Base-by-base conservation (phyloP, 495 filamentous ascomycete species). In the Cryomyces minteri region DNA sequence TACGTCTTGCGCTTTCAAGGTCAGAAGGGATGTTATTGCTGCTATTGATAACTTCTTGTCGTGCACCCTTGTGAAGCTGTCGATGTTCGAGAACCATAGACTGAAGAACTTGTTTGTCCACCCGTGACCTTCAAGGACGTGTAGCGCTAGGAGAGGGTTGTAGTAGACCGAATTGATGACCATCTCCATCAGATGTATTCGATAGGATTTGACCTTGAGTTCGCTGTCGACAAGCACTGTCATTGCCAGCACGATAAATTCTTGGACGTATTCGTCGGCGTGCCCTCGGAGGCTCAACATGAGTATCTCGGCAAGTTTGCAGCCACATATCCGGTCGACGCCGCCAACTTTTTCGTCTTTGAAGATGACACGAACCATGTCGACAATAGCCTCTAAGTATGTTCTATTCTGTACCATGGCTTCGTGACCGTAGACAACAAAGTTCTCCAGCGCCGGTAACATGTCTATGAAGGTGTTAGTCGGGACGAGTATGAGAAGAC, bases 101-200 rank as follows among this genome's bases (percentile, higher is more conserved):
- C 80, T 90, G 73, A 98, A 98, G 63, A 98, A 96, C 65, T 92
- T 94, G 63, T 96, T 96, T n/a, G 90, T 98, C 88, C 84, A 94
- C 46, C 74, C 79, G 45, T 88, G 85, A n/a, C 70, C 60, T 62
- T 98, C 90, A 36, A 98, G 69, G 14, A 92, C 73, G 43, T 85
- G 84, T 31, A 98, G 70, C 49, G 82, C 67, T 48, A 94, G 72
- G 33, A 71, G 59, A 3, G 90, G 85, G 65, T 94, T 94, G 66
- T 96, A 96, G 70, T 96, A 94, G 51, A 95, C 85, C 43, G 81
- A 81, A 63, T 98, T 96, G 71, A 98, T 90, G 43, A 96, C 76
- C 82, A 98, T 94, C 67, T 96, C 92, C 84, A 98, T 93, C 42
- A 98, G 64, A 61, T 96, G 88, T 39, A 98, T 83, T 51, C 80